Conservation (phyloP, 306 rosid genomes). For the Canavalia ensiformis region DNA sequence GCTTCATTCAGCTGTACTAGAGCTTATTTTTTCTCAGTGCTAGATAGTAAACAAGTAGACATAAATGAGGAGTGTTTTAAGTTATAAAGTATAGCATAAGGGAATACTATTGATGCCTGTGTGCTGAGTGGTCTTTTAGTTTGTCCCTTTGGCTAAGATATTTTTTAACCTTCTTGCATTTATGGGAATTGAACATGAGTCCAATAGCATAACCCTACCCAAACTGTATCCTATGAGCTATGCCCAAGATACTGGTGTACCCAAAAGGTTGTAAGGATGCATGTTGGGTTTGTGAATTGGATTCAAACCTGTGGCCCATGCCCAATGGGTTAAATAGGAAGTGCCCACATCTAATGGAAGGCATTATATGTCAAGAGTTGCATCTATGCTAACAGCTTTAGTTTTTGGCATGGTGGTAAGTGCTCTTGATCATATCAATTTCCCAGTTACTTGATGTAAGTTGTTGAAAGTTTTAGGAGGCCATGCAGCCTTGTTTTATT, state of each 20-base stretch:
- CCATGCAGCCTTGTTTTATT: conserved; percentile 15
- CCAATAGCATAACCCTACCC: not conserved
- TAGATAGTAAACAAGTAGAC: conserved; percentile 8
- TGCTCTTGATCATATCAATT: too few relatives aligned
- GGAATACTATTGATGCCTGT: conserved; percentile 30
- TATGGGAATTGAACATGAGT: not conserved
- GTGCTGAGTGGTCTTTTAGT: conserved; percentile 6
- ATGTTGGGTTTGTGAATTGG: too few relatives aligned
- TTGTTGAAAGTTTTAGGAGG: conserved; percentile 26
- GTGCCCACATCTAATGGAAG: too few relatives aligned
- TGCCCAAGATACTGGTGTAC: not conserved
- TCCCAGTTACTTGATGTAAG: not conserved
- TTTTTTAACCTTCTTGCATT: not conserved
- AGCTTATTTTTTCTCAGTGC: not conserved
- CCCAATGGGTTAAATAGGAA: too few relatives aligned
- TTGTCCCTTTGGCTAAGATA: conserved; percentile 9
- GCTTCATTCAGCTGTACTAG: not conserved
- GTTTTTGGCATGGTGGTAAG: too few relatives aligned
- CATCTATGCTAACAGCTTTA: too few relatives aligned
- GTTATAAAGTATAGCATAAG: conserved; percentile 11
- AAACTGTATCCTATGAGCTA: not conserved
- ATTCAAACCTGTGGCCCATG: too few relatives aligned
- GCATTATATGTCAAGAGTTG: too few relatives aligned
- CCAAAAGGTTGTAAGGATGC: too few relatives aligned
- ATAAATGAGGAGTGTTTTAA: not conserved